Evolutionary conservation across 345 rosid genomes (phyloP).

Genomic region (Capsella bursapastoris): DNA sequence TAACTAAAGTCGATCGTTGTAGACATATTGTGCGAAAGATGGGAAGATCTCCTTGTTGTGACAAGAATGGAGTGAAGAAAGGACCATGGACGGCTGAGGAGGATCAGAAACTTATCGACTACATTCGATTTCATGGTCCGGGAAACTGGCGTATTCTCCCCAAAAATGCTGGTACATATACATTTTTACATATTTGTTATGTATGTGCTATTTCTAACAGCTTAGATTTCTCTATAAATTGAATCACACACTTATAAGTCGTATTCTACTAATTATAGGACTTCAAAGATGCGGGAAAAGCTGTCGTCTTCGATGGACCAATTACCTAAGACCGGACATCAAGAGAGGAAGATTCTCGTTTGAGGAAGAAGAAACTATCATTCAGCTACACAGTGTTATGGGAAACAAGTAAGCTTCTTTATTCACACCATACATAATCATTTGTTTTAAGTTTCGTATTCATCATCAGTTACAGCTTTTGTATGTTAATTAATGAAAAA

Average conservation of each 20-base stretch:
- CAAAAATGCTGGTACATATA: slow-evolving; percentile 67
- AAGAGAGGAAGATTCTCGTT: slow-evolving; percentile 93
- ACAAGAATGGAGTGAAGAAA: slow-evolving; percentile 76
- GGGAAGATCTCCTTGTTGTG: slow-evolving; percentile 91
- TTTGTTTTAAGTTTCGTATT: not conserved
- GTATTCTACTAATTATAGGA: slow-evolving; percentile 49
- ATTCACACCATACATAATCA: slow-evolving; percentile 10
- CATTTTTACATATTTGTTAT: not conserved
- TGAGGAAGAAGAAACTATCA: slow-evolving; percentile 95
- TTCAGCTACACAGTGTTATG: slow-evolving; percentile 78
- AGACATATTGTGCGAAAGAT: slow-evolving; percentile 36
- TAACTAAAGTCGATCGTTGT: not conserved
- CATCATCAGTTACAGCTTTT: slow-evolving; percentile 21
- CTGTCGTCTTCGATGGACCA: slow-evolving; percentile 97
- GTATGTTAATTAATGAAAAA: slow-evolving; percentile 17
- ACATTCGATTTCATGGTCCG: slow-evolving; percentile 69
- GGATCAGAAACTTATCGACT: slow-evolving; percentile 63
- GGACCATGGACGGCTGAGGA: slow-evolving; percentile 91
- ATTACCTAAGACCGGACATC: slow-evolving; percentile 91
- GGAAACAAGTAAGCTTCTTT: slow-evolving; percentile 75
- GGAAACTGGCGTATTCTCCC: slow-evolving; percentile 82
- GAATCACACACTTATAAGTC: slow-evolving; percentile 14
- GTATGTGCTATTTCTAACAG: not conserved
- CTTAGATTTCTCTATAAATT: not conserved
- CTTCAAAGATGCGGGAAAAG: slow-evolving; percentile 98